Evolutionary conservation across 1,284 basidiomycete genomes (phyloP), one percentile per base, ranked within the genome.

Genomic region (Entoloma clypeatum): DNA sequence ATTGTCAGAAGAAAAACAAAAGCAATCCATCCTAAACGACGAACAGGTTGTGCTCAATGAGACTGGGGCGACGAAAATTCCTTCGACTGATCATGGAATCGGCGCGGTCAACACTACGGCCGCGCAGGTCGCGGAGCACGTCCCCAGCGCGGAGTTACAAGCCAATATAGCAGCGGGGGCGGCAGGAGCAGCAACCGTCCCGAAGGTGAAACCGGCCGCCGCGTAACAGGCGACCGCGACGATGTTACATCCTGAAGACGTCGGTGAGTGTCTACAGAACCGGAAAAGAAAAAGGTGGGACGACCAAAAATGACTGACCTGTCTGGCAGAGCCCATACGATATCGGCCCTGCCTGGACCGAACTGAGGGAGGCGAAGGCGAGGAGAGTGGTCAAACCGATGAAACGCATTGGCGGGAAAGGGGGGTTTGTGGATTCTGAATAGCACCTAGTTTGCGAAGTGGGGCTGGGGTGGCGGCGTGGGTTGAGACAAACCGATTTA

Each of bases 211-310:
- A 0, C 77, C 76, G 0, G 77, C 77, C 0, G 55, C 74, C 0
- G 69, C 61, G 36, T 80, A 81, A 54, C 79, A 81, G 0, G 74
- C 59, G 0, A 75, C 72, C 0, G 50, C 75, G 1, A 77, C 47
- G 5, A 48, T 44, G 46, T 79, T 80, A 44, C 79, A 81, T 0
- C 77, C 79, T 80, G 41, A 0, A 26, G 16, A 16, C 19, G 31
- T 22, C 21, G 16, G 13, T 17, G 18, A 17, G 14, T 31, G 19
- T 27, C 27, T 10, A n/a, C 8, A 18, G 34, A 36, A 7, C 11
- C 18, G 26, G 17, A 29, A 14, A 8, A 19, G 28, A 22, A 34
- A 30, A 39, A 25, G 9, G 10, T 21, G 17, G 14, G 13, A 18
- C 17, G 16, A 22, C 60, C n/a, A n/a, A n/a, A n/a, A n/a, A n/a